Evolutionary conservation across 768 basidiomycete species (phyloP).

Genomic region (Trametes cinnabarina): DNA sequence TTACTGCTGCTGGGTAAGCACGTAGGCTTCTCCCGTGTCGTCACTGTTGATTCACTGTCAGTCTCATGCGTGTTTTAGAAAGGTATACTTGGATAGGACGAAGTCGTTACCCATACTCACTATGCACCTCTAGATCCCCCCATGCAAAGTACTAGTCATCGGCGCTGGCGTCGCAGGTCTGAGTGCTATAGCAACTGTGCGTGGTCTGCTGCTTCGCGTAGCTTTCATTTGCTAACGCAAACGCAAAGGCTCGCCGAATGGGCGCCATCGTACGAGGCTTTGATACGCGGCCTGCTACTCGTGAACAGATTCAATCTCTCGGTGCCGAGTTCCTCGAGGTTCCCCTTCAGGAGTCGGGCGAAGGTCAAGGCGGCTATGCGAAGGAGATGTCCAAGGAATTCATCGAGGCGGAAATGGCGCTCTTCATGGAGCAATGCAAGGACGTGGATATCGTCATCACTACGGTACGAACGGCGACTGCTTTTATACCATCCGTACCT

Average conservation of each 20-base stretch:
- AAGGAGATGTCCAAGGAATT: slow-evolving; percentile 91
- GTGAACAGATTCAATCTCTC: slow-evolving; percentile 87
- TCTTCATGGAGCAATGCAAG: slow-evolving; percentile 85
- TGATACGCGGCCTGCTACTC: slow-evolving; percentile 80
- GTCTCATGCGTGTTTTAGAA: too few relatives aligned
- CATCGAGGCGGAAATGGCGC: slow-evolving; percentile 82
- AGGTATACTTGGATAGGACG: too few relatives aligned
- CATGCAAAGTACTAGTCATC: slow-evolving; percentile 83
- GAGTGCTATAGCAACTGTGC: slow-evolving; percentile 81
- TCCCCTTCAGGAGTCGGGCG: slow-evolving; percentile 73
- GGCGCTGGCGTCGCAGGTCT: slow-evolving; percentile 88
- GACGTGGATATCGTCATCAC: slow-evolving; percentile 90
- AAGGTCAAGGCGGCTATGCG: slow-evolving; percentile 81
- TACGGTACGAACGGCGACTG: slow-evolving; percentile 45
- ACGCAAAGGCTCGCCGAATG: slow-evolving; percentile 66
- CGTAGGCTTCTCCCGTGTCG: slow-evolving; percentile 1
- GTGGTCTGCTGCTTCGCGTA: slow-evolving; percentile 13
- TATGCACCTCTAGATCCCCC: slow-evolving; percentile 60
- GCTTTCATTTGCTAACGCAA: neutral
- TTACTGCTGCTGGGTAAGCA: slow-evolving; percentile 82
- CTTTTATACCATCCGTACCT: too few relatives aligned
- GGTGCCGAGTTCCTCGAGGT: slow-evolving; percentile 92
- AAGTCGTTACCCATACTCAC: too few relatives aligned
- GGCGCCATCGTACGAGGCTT: slow-evolving; percentile 89
- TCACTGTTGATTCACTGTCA: neutral